Conservation (phyloP, 257 asterid species). For the Echites panduratus region DNA sequence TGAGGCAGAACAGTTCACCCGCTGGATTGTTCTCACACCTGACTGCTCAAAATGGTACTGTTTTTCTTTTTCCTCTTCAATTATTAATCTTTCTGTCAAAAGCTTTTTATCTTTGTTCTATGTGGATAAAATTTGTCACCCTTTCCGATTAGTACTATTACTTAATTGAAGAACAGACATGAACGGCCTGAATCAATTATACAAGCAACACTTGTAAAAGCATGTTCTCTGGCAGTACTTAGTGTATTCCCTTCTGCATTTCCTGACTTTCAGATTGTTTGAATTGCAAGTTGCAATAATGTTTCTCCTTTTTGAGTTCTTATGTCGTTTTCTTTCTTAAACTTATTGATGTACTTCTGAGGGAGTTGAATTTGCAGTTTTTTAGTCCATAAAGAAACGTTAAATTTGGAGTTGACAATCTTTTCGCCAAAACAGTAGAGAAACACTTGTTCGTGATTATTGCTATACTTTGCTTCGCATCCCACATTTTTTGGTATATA, state of each 20-base stretch:
- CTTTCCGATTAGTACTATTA: neutral
- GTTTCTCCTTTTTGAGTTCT: neutral
- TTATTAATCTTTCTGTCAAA: neutral
- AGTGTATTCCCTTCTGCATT: neutral
- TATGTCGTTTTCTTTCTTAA: neutral
- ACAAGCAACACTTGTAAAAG: neutral
- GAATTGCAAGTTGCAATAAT: neutral
- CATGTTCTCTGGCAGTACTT: neutral
- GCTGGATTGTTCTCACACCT: conserved; percentile 57
- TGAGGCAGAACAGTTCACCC: conserved; percentile 73
- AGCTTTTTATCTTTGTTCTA: neutral
- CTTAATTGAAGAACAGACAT: neutral
- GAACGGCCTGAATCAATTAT: neutral
- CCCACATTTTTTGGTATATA: neutral
- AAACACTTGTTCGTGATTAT: neutral
- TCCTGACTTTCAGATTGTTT: neutral
- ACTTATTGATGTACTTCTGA: neutral
- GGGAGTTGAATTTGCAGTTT: neutral
- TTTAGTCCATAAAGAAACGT: neutral
- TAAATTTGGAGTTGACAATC: neutral
- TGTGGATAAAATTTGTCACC: neutral
- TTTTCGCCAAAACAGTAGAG: neutral
- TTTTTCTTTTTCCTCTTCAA: conserved; percentile 5
- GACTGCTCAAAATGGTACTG: conserved; percentile 51
- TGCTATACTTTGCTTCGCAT: neutral